Evolutionary conservation across 2,329 filamentous ascomycete species (phyloP).

Genomic region (Aspergillaceae sp.): DNA sequence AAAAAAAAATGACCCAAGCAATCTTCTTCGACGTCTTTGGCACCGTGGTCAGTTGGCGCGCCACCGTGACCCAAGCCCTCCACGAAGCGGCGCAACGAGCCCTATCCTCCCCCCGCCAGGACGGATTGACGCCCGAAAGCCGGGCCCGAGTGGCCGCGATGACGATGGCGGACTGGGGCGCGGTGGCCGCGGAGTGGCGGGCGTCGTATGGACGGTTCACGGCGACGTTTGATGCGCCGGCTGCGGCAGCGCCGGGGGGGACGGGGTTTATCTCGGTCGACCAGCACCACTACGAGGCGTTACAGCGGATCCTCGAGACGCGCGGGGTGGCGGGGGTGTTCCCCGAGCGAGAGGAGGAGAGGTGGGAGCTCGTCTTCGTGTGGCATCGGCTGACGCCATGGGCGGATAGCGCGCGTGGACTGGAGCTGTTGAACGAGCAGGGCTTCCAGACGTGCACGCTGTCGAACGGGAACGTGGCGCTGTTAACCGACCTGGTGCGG

Average conservation of each 20-base stretch:
- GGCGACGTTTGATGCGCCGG: slow-evolving; percentile 26
- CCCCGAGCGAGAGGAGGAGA: slow-evolving; percentile 45
- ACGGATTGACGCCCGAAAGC: slow-evolving; percentile 38
- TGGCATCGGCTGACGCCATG: slow-evolving; percentile 69
- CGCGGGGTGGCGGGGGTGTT: slow-evolving; percentile 54
- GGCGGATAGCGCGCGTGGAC: slow-evolving; percentile 51
- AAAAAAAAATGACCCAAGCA: slow-evolving; percentile 6
- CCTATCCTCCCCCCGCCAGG: slow-evolving; percentile 39
- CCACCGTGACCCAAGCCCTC: slow-evolving; percentile 55
- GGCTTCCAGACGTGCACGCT: slow-evolving; percentile 55
- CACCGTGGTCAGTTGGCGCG: slow-evolving; percentile 72
- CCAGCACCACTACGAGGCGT: slow-evolving; percentile 57
- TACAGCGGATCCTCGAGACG: slow-evolving; percentile 49
- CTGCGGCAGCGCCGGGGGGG: slow-evolving; percentile 8
- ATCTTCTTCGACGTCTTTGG: slow-evolving; percentile 31
- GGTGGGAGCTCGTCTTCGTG: slow-evolving; percentile 51
- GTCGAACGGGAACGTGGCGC: slow-evolving; percentile 62
- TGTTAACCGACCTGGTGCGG: slow-evolving; percentile 57
- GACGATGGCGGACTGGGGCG: slow-evolving; percentile 51
- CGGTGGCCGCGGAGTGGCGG: slow-evolving; percentile 64
- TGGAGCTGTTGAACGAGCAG: slow-evolving; percentile 48
- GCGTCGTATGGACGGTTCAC: slow-evolving; percentile 56
- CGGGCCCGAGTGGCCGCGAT: slow-evolving; percentile 44
- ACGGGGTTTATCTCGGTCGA: slow-evolving; percentile 59
- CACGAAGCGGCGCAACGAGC: slow-evolving; percentile 40